Conservation (phyloP, 495 filamentous ascomycete genomes). For the Aspergillus sclerotioniger region DNA sequence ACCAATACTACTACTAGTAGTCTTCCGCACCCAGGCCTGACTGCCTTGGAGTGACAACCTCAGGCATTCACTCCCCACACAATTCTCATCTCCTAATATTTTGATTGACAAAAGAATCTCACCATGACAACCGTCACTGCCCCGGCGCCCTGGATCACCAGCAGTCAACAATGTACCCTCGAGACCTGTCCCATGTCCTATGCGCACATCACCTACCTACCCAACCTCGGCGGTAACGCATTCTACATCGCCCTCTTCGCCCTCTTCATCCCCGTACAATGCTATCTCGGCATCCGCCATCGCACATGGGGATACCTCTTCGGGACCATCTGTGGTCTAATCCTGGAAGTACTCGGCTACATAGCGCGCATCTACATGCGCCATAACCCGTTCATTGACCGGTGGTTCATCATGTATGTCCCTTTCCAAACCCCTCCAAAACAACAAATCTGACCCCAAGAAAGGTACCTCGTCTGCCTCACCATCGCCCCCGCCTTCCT, state of each 20-base stretch:
- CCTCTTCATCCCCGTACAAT: slow-evolving; percentile 21
- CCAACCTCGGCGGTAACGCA: slow-evolving; percentile 26
- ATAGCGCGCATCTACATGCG: slow-evolving; percentile 35
- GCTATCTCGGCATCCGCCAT: slow-evolving; percentile 23
- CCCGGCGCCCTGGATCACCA: neutral
- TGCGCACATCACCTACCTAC: slow-evolving; percentile 28
- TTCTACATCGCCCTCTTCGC: slow-evolving; percentile 24
- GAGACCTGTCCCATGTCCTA: slow-evolving; percentile 24
- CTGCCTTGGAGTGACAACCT: neutral
- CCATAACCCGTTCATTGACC: slow-evolving; percentile 33
- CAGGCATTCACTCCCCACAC: too few relatives aligned
- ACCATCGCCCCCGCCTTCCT: slow-evolving; percentile 58
- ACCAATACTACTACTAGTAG: neutral
- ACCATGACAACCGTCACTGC: neutral
- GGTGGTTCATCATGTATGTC: slow-evolving; percentile 39
- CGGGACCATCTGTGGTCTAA: slow-evolving; percentile 13
- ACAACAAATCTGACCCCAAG: neutral
- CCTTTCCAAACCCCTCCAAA: neutral
- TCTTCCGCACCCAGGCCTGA: too few relatives aligned
- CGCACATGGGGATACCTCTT: slow-evolving; percentile 23
- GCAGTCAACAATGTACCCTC: slow-evolving; percentile 24
- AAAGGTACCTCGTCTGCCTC: slow-evolving; percentile 48
- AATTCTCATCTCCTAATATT: too few relatives aligned
- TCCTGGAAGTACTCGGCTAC: slow-evolving; percentile 44
- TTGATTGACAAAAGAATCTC: neutral